Evolutionary conservation across 768 basidiomycete genomes (phyloP), one percentile per base, ranked within the genome.

Genomic region (Mycena floridula): DNA sequence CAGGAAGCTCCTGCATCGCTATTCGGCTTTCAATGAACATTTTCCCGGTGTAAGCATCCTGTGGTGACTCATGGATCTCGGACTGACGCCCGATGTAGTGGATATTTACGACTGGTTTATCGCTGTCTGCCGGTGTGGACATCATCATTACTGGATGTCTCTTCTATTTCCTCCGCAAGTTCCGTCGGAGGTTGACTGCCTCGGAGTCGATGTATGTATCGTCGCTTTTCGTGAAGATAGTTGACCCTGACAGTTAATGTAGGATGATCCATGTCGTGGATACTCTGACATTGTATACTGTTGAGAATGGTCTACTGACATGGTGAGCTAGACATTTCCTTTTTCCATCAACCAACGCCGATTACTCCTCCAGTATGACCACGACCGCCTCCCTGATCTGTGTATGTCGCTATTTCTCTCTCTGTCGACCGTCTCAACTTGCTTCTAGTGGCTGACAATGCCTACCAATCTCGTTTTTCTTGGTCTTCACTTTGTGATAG

Each of bases 401-500:
- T 40, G 72, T 73, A 51, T 46, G 70, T 54, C 26, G 12, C 13
- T 12, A 30, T 15, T 6, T 3, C 13, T n/a, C 35, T 35, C n/a
- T 32, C 20, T 13, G 41, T 21, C 23, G 24, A 43, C 47, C 24
- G 50, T 16, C 25, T 53, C 38, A 27, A n/a, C 22, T 26, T 15
- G 5, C 2, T 11, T 22, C 24, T n/a, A 68, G 66, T 74, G 73
- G 73, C 53, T 75, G 15, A 43, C 57, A 7, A 68, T 74, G 67
- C 65, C 70, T 4, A 40, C 50, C 18, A 73, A 68, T 45, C 58
- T 69, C 3, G 50, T 74, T 15, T 72, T 73, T 45, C 65, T 75
- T 51, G 69, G 69, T 8, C 51, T 75, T 7, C 72, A 75, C 48
- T 73, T 75, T 44, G 59, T 74, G 18, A 75, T 75, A 38, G 62